Conservation (phyloP, 495 filamentous ascomycete genomes). For the Antarctomyces pellizariae region DNA sequence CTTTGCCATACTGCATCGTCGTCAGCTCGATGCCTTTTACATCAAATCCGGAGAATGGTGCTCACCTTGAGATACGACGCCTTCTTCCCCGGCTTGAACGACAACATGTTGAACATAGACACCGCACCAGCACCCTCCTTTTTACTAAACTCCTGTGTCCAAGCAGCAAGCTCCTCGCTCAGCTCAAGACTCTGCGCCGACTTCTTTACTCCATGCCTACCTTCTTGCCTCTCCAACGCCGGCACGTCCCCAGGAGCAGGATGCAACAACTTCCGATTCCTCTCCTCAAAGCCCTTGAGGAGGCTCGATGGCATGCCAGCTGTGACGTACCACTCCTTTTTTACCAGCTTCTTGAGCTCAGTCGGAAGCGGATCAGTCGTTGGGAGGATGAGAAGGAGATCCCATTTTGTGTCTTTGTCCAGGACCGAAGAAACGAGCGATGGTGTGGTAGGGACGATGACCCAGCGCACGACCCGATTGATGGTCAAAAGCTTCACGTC, state of each 20-base stretch:
- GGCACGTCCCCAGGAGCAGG: conserved; percentile 14
- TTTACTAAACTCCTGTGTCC: conserved; percentile 18
- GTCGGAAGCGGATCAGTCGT: conserved; percentile 16
- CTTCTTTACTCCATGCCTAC: conserved; percentile 11
- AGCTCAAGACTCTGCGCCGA: conserved; percentile 31
- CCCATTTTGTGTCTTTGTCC: conserved; percentile 24
- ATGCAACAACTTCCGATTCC: conserved; percentile 24
- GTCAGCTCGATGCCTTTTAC: too few relatives aligned
- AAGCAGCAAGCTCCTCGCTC: conserved; percentile 23
- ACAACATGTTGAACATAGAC: conserved; percentile 45
- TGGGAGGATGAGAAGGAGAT: conserved; percentile 30
- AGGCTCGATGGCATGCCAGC: conserved; percentile 31
- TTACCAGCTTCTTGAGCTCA: conserved; percentile 14
- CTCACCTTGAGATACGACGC: conserved; percentile 27
- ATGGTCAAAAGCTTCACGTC: conserved; percentile 20
- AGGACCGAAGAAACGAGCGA: conserved; percentile 24
- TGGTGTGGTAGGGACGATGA: conserved; percentile 27
- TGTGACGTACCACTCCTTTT: conserved; percentile 21
- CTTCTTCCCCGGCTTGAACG: conserved; percentile 29
- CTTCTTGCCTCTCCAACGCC: conserved; percentile 16
- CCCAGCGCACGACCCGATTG: conserved; percentile 26
- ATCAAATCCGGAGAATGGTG: too few relatives aligned
- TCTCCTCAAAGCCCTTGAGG: conserved; percentile 19
- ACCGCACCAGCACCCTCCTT: conserved; percentile 22
- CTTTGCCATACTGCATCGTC: conserved; percentile 33